Evolutionary conservation across 2,329 filamentous ascomycete genomes (phyloP).

Genomic region (Cytospora mali): DNA sequence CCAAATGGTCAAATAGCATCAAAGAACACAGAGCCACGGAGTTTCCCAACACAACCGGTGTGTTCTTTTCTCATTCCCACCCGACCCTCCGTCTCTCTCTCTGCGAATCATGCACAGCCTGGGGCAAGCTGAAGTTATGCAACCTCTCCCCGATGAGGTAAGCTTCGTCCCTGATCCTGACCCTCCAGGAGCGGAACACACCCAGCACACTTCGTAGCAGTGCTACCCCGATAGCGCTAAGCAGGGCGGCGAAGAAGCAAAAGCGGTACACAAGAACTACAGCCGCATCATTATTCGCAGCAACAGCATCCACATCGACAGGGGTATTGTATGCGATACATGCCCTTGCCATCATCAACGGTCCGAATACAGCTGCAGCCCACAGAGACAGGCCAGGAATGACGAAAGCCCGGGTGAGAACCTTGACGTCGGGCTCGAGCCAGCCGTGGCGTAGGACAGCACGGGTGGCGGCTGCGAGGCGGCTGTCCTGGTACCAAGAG

Average conservation of each 20-base stretch:
- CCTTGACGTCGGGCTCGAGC: slow-evolving; percentile 73
- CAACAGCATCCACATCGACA: slow-evolving; percentile 29
- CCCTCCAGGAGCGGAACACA: slow-evolving; percentile 74
- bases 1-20: neutral
- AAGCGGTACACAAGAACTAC: slow-evolving; percentile 51
- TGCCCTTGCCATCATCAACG: slow-evolving; percentile 60
- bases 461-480: slow-evolving; percentile 72
- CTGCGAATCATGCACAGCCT: slow-evolving; percentile 35
- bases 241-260: slow-evolving; percentile 70
- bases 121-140: slow-evolving; percentile 77
- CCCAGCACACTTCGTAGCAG: slow-evolving; percentile 56
- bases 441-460: slow-evolving; percentile 76
- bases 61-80: slow-evolving; percentile 10
- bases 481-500: slow-evolving; percentile 67
- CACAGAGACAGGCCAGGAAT: slow-evolving; percentile 71
- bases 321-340: slow-evolving; percentile 45
- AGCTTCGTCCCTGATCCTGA: slow-evolving; percentile 86
- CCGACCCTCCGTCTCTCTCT: slow-evolving; percentile 26
- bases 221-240: slow-evolving; percentile 50
- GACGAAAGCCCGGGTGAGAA: slow-evolving; percentile 87
- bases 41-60: neutral
- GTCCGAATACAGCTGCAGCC: slow-evolving; percentile 62
- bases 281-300: slow-evolving; percentile 34
- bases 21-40: neutral
- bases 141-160: slow-evolving; percentile 93